These are phyloP conservation scores for Ceratobasidium theobromae DNA, from an alignment of 1,284 basidiomycete species.

Conservation along the genomic window DNA sequence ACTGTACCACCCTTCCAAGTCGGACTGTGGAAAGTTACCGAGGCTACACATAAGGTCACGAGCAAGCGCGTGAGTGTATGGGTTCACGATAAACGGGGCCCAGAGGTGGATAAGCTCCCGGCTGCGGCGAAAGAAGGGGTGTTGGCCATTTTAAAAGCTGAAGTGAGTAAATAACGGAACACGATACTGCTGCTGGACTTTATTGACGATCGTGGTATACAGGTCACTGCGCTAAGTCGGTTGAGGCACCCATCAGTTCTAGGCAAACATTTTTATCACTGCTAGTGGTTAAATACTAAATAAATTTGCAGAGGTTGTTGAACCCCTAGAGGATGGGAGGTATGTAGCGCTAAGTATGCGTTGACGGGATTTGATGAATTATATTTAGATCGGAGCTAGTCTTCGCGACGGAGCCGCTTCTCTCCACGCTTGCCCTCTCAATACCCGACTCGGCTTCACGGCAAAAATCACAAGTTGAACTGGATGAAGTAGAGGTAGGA, in stretches of 20 bases:
- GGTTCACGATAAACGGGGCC: constrained; percentile 79
- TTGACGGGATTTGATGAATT: neutral
- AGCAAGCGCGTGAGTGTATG: constrained; percentile 86
- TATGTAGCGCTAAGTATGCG: constrained; percentile 23
- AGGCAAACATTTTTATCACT: constrained; percentile 50
- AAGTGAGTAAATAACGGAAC: constrained; percentile 55
- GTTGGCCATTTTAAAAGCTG: constrained; percentile 81
- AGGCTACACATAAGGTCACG: constrained; percentile 83
- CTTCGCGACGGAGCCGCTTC: constrained; percentile 90
- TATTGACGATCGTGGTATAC: constrained; percentile 14
- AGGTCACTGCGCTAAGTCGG: constrained; percentile 85
- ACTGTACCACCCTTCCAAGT: constrained; percentile 60
- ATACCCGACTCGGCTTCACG: constrained; percentile 58
- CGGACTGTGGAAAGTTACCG: constrained; percentile 86
- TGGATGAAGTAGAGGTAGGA: constrained; percentile 88
- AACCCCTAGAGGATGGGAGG: constrained; percentile 94
- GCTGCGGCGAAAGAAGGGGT: constrained; percentile 66
- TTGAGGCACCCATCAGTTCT: constrained; percentile 93
- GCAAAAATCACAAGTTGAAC: constrained; percentile 54
- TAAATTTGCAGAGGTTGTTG: constrained; percentile 77
- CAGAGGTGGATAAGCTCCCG: constrained; percentile 70
- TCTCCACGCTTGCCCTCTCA: constrained; percentile 74
- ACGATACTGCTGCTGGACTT: neutral
- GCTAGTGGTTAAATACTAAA: neutral
- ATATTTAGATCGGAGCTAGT: constrained; percentile 63